phyloP scores from a whole-genome alignment of 495 filamentous ascomycete genomes.

The Neurospora sp. region DNA sequence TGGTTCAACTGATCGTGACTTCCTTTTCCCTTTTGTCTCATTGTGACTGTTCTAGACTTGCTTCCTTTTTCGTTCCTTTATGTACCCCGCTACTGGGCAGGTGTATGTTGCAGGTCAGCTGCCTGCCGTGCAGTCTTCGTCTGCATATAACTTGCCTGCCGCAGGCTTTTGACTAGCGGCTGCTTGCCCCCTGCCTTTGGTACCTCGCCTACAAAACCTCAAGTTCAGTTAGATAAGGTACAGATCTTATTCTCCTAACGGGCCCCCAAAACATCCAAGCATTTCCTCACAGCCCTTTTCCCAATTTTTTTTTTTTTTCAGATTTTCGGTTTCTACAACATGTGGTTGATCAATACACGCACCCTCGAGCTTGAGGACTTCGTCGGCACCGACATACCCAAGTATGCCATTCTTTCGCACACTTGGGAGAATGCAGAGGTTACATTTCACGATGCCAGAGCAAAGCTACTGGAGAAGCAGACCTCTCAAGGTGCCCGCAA shows the following conservation, averaged over 20 bases:
- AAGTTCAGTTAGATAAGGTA: not conserved
- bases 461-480: not conserved
- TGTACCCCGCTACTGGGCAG: not conserved
- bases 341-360: slow-evolving; percentile 30
- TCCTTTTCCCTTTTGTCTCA: no score
- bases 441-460: slow-evolving; percentile 5
- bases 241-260: not conserved
- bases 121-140: not conserved
- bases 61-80: not conserved
- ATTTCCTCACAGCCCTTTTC: not conserved
- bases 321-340: not conserved
- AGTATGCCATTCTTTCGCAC: slow-evolving; percentile 38
- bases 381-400: slow-evolving; percentile 14
- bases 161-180: not conserved
- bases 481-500: not conserved
- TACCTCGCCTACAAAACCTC: not conserved
- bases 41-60: not conserved
- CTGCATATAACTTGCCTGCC: not conserved
- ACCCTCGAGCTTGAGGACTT: slow-evolving; percentile 27
- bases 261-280: not conserved
- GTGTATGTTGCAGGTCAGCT: not conserved
- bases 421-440: slow-evolving; percentile 32
- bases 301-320: not conserved
- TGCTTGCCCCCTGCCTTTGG: not conserved
- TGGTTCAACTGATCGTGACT: not conserved